Conservation (phyloP, 805 yeast genomes). For the Barnettozyma pratensis region DNA sequence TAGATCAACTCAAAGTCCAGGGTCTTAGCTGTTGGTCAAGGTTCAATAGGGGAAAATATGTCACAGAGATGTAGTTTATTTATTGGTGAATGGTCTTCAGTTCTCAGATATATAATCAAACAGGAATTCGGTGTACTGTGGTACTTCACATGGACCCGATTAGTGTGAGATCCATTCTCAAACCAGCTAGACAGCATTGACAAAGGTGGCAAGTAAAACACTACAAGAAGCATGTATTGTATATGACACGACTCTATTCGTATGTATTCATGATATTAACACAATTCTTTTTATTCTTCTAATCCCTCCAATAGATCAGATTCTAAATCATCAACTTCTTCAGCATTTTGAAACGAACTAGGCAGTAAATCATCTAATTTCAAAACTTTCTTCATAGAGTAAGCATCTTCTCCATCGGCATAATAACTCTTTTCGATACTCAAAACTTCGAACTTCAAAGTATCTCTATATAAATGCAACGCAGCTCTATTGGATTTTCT, state of each 20-base stretch:
- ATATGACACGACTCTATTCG: not conserved
- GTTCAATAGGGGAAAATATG: no score
- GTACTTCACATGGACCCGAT: no score
- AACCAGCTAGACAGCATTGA: no score
- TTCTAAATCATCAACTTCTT: constrained; percentile 51
- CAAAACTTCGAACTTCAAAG: constrained; percentile 76
- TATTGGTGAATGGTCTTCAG: no score
- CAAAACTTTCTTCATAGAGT: constrained; percentile 79
- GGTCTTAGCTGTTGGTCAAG: no score
- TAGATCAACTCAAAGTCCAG: no score
- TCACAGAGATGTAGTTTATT: no score
- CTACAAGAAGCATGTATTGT: no score
- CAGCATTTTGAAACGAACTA: constrained; percentile 43
- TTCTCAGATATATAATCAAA: no score
- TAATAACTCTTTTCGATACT: constrained; percentile 85
- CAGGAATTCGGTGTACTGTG: no score
- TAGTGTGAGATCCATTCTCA: no score
- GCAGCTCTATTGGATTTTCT: constrained; percentile 94
- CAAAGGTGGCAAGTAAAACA: no score
- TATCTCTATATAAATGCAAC: constrained; percentile 81
- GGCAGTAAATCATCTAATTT: constrained; percentile 59
- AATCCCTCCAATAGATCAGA: constrained; percentile 38
- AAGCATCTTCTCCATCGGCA: constrained; percentile 97
- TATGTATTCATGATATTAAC: not conserved
- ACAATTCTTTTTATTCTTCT: constrained; percentile 8